Conservation (phyloP, 1,284 basidiomycete genomes). For the Tilletiaria anomala region DNA sequence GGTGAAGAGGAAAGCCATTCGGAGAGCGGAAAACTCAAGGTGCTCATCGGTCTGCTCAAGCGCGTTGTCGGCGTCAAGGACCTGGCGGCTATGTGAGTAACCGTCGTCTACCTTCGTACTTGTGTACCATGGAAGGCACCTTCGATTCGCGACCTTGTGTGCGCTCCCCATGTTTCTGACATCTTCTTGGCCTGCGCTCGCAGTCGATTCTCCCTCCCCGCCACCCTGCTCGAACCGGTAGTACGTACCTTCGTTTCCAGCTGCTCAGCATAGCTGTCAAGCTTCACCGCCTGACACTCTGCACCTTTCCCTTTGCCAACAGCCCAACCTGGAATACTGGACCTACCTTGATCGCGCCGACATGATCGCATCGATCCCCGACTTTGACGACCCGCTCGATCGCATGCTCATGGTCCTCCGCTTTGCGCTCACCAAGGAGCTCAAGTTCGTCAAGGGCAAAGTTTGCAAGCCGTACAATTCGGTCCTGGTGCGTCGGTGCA, state of each 20-base stretch:
- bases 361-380: slow-evolving; percentile 70
- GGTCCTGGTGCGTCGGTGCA: slow-evolving; percentile 12
- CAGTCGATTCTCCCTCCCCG: slow-evolving; percentile 30
- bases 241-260: slow-evolving; percentile 1
- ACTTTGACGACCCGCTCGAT: slow-evolving; percentile 74
- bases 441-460: slow-evolving; percentile 73
- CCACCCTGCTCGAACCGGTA: slow-evolving; percentile 33
- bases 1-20: too few species aligned
- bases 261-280: too few species aligned
- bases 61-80: slow-evolving; percentile 37
- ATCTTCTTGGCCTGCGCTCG: background rate
- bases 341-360: slow-evolving; percentile 87
- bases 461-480: slow-evolving; percentile 75
- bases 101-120: background rate
- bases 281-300: background rate
- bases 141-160: too few species aligned
- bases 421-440: slow-evolving; percentile 77
- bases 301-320: slow-evolving; percentile 1
- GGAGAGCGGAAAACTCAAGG: slow-evolving; percentile 33
- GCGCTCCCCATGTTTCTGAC: background rate
- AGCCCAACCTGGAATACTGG: slow-evolving; percentile 38
- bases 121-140: background rate
- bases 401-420: slow-evolving; percentile 80
- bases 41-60: slow-evolving; percentile 31
- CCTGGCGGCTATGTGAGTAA: slow-evolving; percentile 24